phyloP scores from a whole-genome alignment of 2,329 filamentous ascomycete species.

The Pleurostoma richardsiae region DNA sequence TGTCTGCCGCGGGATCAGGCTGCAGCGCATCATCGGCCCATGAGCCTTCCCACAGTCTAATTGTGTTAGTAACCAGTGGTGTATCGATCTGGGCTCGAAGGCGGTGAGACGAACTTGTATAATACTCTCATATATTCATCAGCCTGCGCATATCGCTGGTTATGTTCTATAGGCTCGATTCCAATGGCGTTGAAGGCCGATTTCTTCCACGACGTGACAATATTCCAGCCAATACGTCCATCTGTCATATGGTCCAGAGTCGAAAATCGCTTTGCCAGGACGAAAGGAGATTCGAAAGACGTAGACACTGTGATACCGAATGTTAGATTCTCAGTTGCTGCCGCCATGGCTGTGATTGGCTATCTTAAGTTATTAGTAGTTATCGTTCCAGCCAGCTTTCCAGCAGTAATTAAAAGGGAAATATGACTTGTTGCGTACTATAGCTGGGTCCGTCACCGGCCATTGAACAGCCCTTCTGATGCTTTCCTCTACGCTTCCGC shows the following conservation, averaged over 20 bases:
- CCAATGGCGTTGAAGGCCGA: neutral
- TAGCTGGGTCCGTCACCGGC: neutral
- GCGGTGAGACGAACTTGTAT: neutral
- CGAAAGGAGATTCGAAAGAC: slow-evolving; percentile 8
- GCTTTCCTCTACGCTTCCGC: neutral
- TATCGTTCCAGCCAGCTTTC: too few relatives aligned
- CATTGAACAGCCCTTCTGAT: neutral
- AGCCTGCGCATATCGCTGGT: neutral
- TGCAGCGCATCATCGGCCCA: neutral
- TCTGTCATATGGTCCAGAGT: slow-evolving; percentile 11
- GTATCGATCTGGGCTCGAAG: too few relatives aligned
- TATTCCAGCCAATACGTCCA: slow-evolving; percentile 7
- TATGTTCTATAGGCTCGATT: neutral
- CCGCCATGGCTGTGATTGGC: slow-evolving; percentile 10
- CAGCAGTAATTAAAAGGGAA: too few relatives aligned
- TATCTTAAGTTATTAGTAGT: too few relatives aligned
- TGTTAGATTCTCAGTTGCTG: slow-evolving; percentile 10
- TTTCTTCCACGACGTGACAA: neutral
- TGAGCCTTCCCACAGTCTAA: neutral
- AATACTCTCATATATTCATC: neutral
- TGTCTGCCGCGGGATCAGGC: neutral
- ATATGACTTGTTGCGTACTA: neutral
- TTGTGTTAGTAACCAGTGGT: too few relatives aligned
- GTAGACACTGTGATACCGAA: slow-evolving; percentile 11
- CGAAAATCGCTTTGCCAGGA: slow-evolving; percentile 9